Base-by-base conservation (phyloP, 345 rosid genomes). In the Leavenworthia alabamica region DNA sequence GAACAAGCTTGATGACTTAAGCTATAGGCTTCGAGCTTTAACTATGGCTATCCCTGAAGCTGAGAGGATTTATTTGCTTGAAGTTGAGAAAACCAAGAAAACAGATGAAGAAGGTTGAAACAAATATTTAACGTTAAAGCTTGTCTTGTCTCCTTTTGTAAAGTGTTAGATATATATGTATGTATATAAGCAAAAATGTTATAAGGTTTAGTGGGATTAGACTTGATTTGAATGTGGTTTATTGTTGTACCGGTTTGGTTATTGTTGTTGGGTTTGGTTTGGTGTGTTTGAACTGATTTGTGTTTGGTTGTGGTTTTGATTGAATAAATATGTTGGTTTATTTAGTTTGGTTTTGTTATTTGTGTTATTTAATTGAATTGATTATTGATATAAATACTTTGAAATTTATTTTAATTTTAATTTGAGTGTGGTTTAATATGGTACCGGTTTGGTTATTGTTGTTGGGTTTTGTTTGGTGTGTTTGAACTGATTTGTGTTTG, bases 11-110 rank as follows among this genome's bases (percentile, higher is more conserved):
- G 86, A 82, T 56, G 95, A 86, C 37, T 65, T 84, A 61, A 82
- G 79, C 62, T 7, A 41, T 8, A 84, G 79, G 75, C 70, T 88
- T 37, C 74, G 70, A 11, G 60, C 88, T 7, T 67, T 91, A 16
- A 66, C 86, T 23, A 15, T 46, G 51, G 82, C 96, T 14, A 8
- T 80, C 8, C 95, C 96, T 1, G 98, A 91, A 71, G 95, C 90
- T 9, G 80, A 88, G 64, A 75, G 70, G 59, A 26, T 70, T 15
- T 84, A 84, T 62, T 73, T 82, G 70, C 74, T 84, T 8, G 83
- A 88, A 68, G 39, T 75, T 55, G 90, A 82, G 49, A 85, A 75
- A 72, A 68, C 42, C 3, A 79, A 75, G 51, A 72, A 72, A 43
- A 72, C 35, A 1, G 71, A 72, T 52, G 70, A 32, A 63, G 64